These are phyloP conservation scores for Notholithocarpus densiflorus DNA, from an alignment of 306 rosid genomes.

Conservation along the genomic window DNA sequence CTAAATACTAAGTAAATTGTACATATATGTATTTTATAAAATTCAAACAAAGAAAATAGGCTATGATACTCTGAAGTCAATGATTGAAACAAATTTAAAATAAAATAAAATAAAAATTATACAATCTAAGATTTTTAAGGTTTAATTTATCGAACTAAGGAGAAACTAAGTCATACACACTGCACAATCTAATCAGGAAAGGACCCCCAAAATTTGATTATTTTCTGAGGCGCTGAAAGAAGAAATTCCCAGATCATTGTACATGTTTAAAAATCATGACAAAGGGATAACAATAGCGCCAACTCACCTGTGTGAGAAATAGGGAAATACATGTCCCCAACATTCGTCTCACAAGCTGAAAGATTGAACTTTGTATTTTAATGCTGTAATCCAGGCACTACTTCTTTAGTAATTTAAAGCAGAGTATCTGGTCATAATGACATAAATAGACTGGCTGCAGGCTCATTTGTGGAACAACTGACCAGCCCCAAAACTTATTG, in stretches of 20 bases:
- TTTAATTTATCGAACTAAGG: not conserved
- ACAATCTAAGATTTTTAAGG: not conserved
- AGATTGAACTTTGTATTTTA: not conserved
- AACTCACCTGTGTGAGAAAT: not conserved
- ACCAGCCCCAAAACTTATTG: not conserved
- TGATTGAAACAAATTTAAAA: not conserved
- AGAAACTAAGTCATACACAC: not conserved
- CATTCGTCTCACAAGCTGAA: not conserved
- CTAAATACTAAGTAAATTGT: not conserved
- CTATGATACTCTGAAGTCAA: not conserved
- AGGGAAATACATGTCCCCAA: not conserved
- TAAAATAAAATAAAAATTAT: not conserved
- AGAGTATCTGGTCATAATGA: not conserved
- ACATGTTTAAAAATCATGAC: not conserved
- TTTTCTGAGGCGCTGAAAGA: not conserved
- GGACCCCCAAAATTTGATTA: not conserved
- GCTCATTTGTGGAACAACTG: conserved; percentile 1
- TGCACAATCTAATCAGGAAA: not conserved
- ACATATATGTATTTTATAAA: not conserved
- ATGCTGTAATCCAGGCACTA: not conserved
- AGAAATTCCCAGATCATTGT: not conserved
- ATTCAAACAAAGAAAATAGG: not conserved
- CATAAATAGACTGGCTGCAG: not conserved
- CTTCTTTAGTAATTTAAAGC: not conserved
- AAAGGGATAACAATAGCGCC: not conserved